Evolutionary conservation across 1,284 basidiomycete genomes (phyloP).

Genomic region (Boletellus deceptivus): DNA sequence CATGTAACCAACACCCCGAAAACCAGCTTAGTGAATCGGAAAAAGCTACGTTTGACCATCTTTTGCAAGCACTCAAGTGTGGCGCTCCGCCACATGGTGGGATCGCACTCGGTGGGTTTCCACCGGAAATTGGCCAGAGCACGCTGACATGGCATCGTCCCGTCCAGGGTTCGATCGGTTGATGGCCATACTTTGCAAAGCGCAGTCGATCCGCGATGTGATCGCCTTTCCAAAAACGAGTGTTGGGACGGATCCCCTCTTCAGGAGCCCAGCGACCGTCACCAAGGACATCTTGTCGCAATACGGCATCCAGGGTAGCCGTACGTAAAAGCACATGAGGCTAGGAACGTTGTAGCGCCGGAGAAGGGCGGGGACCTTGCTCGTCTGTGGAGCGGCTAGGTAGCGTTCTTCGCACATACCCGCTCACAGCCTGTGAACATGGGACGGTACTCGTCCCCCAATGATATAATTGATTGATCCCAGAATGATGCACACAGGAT

Average conservation of each 20-base stretch:
- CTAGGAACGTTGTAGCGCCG: not conserved
- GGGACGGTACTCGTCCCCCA: too few relatives aligned
- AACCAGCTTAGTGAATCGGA: slow-evolving; percentile 71
- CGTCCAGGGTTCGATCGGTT: slow-evolving; percentile 84
- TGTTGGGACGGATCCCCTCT: slow-evolving; percentile 82
- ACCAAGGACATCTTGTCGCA: slow-evolving; percentile 54
- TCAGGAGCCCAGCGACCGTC: slow-evolving; percentile 79
- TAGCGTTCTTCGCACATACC: too few relatives aligned
- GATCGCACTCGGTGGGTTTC: slow-evolving; percentile 75
- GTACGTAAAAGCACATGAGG: slow-evolving; percentile 7
- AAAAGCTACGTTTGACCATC: slow-evolving; percentile 74
- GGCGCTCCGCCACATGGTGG: slow-evolving; percentile 97
- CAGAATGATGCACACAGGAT: too few relatives aligned
- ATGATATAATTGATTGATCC: too few relatives aligned
- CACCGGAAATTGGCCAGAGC: slow-evolving; percentile 6
- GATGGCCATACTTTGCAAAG: slow-evolving; percentile 85
- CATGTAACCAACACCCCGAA: slow-evolving; percentile 6
- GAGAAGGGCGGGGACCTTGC: too few relatives aligned
- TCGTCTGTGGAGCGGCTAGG: too few relatives aligned
- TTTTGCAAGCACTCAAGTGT: slow-evolving; percentile 81
- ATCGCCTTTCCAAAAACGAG: slow-evolving; percentile 95
- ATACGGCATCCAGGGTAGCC: slow-evolving; percentile 53
- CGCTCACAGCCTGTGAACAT: too few relatives aligned
- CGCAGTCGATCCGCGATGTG: slow-evolving; percentile 87
- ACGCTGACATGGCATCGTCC: slow-evolving; percentile 10